Base-by-base conservation (phyloP, 2,329 filamentous ascomycete species). In the Stagonosporopsis cucurbitacearum region DNA sequence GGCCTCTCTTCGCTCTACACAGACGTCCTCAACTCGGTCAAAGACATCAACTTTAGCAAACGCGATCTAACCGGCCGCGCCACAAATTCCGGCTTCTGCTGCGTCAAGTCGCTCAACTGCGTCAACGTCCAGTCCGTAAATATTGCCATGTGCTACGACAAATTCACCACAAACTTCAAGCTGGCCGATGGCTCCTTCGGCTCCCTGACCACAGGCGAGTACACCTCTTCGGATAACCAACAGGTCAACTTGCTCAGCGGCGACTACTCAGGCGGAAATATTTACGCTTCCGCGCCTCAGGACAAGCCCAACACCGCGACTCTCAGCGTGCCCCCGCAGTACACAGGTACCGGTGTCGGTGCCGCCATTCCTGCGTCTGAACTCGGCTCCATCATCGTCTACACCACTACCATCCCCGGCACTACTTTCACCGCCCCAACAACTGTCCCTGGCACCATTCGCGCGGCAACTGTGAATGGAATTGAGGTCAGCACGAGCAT, bases 121-220 rank as follows among this genome's bases (percentile, higher is more conserved):
- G 67, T 79, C n/a, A 72, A 78, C 26, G 69, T 80, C 6, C 67
- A 73, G 36, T 68, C 61, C 33, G 68, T 78, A 30, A 72, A 75
- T 32, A 69, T 82, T 5, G 77, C 80, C 2, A 80, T 82, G 68
- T 82, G 80, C 71, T 82, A 81, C 70, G 81, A 83, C 66, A 77
- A 76, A 50, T 83, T 80, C 69, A 83, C 81, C 5, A 83, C 81
- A 17, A 79, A 82, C 59, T 82, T 71, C 62, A 76, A 75, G 49
- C 78, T 83, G 44, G 67, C 77, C 2, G 80, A 81, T 54, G 76
- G 76, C 30, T 78, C 79, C 15, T 80, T 74, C 47, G 81, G 81
- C 12, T 79, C 76, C 2, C 68, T 82, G n/a, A 74, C 72, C 1
- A 73, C 71, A 0, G 81, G 80, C 12, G 60, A 75, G 15, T 82